These are phyloP conservation scores for Aspergillus sergii DNA, from an alignment of 2,329 filamentous ascomycete genomes.

Conservation along the genomic window DNA sequence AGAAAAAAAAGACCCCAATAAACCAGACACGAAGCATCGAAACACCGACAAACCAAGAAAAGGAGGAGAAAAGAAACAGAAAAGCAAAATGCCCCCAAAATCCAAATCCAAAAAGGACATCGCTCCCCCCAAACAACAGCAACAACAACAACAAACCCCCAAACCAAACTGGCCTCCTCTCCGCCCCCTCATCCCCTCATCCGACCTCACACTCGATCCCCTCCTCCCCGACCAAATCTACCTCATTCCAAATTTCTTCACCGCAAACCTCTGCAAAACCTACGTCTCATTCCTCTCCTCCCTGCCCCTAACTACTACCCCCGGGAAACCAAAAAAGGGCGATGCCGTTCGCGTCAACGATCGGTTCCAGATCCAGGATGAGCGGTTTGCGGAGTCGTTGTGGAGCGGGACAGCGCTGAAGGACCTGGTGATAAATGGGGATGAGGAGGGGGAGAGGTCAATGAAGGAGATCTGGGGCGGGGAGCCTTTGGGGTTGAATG, in stretches of 20 bases:
- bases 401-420: conserved; percentile 78
- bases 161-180: conserved; percentile 71
- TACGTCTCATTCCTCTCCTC: conserved; percentile 74
- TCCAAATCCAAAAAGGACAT: conserved; percentile 24
- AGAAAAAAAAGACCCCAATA: neutral
- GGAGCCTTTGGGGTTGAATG: conserved; percentile 78
- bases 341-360: conserved; percentile 87
- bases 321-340: conserved; percentile 74
- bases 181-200: conserved; percentile 67
- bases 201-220: conserved; percentile 63
- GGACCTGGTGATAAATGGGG: conserved; percentile 53
- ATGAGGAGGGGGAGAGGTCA: conserved; percentile 27
- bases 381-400: conserved; percentile 70
- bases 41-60: neutral
- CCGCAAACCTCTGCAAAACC: conserved; percentile 70
- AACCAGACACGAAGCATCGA: neutral
- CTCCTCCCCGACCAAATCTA: conserved; percentile 69
- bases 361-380: conserved; percentile 79
- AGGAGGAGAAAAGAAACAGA: neutral
- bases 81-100: conserved; percentile 27
- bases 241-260: conserved; percentile 73
- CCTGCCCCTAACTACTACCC: conserved; percentile 75
- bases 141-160: conserved; percentile 14
- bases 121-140: conserved; percentile 6
- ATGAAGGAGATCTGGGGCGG: conserved; percentile 68